These are phyloP conservation scores for Microdochium paspali DNA, from an alignment of 2,329 filamentous ascomycete species.

Conservation along the genomic window DNA sequence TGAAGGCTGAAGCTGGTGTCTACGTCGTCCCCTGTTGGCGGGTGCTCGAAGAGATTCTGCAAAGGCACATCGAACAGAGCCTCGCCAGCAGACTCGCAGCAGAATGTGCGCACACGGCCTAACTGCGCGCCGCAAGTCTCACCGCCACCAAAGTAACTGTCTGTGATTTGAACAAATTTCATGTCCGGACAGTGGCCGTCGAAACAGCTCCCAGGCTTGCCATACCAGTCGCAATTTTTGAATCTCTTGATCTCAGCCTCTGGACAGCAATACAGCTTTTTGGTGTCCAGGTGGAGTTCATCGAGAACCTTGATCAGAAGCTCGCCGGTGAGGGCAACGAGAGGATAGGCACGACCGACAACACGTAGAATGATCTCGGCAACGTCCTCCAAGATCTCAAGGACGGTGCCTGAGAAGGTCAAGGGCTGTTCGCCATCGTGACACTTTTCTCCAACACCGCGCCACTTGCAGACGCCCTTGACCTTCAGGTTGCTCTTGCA, in stretches of 20 bases:
- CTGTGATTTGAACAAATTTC: conserved; percentile 15
- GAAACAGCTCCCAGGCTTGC: conserved; percentile 21
- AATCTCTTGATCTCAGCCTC: conserved; percentile 13
- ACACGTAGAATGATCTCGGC: conserved; percentile 5
- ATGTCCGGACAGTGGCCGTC: conserved; percentile 20
- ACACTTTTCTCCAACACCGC: conserved; percentile 10
- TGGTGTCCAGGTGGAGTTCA: conserved; percentile 6
- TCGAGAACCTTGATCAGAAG: conserved; percentile 8
- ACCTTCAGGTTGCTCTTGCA: conserved; percentile 13
- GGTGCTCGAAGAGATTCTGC: conserved; percentile 22
- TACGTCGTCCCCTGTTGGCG: conserved; percentile 17
- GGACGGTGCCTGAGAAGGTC: conserved; percentile 13
- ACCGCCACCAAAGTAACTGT: conserved; percentile 14
- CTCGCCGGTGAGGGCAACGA: conserved; percentile 3
- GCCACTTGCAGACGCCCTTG: conserved; percentile 14
- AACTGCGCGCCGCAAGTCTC: conserved; percentile 12
- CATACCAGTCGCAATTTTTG: conserved; percentile 24
- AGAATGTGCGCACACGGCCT: conserved; percentile 17
- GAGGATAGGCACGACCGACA: conserved; percentile 2
- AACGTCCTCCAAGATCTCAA: conserved; percentile 8
- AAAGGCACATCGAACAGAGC: conserved; percentile 23
- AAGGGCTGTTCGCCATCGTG: conserved; percentile 9
- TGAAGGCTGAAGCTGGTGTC: conserved; percentile 19
- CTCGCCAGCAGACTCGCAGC: conserved; percentile 19
- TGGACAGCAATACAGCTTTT: conserved; percentile 18